Conservation (phyloP, 1,139 yeast species). For the Debaryomycetaceae sp. region DNA sequence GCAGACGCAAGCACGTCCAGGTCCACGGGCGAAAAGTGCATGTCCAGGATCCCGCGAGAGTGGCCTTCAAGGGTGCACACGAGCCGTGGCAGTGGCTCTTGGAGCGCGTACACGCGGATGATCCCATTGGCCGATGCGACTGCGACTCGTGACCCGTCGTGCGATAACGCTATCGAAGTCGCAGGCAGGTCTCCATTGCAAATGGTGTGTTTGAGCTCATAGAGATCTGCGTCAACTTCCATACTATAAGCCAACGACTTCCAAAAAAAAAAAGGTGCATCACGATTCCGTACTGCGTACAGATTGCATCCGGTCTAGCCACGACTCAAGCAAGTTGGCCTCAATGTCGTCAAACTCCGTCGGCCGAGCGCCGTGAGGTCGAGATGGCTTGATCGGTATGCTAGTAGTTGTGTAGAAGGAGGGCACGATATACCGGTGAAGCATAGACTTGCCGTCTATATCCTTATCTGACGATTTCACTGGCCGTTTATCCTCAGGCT, state of each 20-base stretch:
- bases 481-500: no score
- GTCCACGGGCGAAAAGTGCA: constrained; percentile 65
- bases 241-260: no score
- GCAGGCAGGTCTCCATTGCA: not conserved
- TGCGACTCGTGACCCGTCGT: constrained; percentile 56
- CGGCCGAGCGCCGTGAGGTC: not conserved
- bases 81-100: constrained; percentile 18
- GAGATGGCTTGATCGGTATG: no score
- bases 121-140: constrained; percentile 29
- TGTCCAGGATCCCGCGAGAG: constrained; percentile 54
- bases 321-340: constrained; percentile 29
- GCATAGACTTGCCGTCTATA: no score
- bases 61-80: constrained; percentile 47
- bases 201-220: constrained; percentile 2
- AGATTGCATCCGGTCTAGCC: constrained; percentile 30
- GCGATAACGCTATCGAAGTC: constrained; percentile 29
- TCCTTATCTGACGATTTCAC: no score
- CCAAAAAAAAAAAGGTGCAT: not conserved
- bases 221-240: constrained; percentile 2
- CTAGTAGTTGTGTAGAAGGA: constrained; percentile 12
- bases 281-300: not conserved
- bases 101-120: constrained; percentile 31
- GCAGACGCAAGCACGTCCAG: constrained; percentile 69
- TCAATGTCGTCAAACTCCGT: constrained; percentile 34
- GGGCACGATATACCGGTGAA: constrained; percentile 27